Evolutionary conservation across 2,329 filamentous ascomycete genomes (phyloP).

Genomic region (Penicillium sp.): DNA sequence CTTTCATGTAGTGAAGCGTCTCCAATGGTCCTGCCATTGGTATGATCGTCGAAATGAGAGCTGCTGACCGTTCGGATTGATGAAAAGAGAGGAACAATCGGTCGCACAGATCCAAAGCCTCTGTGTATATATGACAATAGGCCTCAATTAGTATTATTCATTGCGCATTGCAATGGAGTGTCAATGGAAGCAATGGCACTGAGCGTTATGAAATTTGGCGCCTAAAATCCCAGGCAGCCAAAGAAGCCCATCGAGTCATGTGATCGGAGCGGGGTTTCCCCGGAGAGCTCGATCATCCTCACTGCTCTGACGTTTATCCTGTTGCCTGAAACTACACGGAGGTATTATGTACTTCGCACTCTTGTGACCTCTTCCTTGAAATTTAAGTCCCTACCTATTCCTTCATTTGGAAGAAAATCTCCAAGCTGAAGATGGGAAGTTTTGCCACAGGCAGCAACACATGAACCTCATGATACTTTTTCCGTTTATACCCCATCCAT

Average conservation of each 20-base stretch:
- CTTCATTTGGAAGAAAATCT: slow-evolving; percentile 5
- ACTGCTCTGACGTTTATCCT: slow-evolving; percentile 17
- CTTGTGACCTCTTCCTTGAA: background rate
- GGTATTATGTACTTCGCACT: background rate
- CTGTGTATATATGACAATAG: background rate
- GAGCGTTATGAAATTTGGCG: background rate
- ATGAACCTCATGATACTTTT: slow-evolving; percentile 3
- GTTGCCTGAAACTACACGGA: slow-evolving; percentile 25
- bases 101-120: background rate
- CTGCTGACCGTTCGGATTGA: background rate
- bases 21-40: slow-evolving; percentile 19
- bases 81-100: background rate
- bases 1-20: slow-evolving; percentile 8
- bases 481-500: background rate
- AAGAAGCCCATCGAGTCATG: slow-evolving; percentile 1
- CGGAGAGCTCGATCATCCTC: slow-evolving; percentile 5
- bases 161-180: background rate
- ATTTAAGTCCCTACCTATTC: background rate
- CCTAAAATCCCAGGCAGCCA: background rate
- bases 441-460: slow-evolving; percentile 19
- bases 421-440: background rate
- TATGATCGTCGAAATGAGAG: slow-evolving; percentile 5
- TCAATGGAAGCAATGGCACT: background rate
- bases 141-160: background rate
- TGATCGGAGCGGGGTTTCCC: slow-evolving; percentile 12